Base-by-base conservation (phyloP, 2,329 filamentous ascomycete genomes). In the Pyrenophora tritici-repentis region DNA sequence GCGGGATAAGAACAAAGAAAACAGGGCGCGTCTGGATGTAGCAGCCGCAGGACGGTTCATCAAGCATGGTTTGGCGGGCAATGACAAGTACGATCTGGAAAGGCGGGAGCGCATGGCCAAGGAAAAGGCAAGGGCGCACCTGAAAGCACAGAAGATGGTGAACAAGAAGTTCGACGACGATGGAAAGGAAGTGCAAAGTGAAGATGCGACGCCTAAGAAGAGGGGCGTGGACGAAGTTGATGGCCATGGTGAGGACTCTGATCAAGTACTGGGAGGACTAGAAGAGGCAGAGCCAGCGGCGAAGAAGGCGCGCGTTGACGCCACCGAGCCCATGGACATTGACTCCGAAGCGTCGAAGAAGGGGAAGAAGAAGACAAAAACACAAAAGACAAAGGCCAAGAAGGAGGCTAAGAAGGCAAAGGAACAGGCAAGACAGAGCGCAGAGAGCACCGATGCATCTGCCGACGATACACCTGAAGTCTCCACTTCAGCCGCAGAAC, bases 11-110 rank as follows among this genome's bases (percentile, higher is more conserved):
- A 42, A 52, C 82, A 45, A 79, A 84, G 65, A 81, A 82, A 44
- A 41, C 12, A 29, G 48, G 20, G 48, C 48, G 40, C 42, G 40
- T 26, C 81, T 88, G 18, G 82, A 97, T 68, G 92, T 89, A 63
- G 83, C 85, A 59, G 92, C 91, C 5, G 89, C 90, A 12, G 85
- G 83, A 43, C 83, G 93, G 42, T 89, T 99, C 53, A 86, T 99
- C 64, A 90, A 88, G 68, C 84, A 90, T 53, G 90, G 89, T 45
- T 76, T 97, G 65, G 87, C 69, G 2, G 78, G 78, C 24, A 80
- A 80, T 48, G 76, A 78, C 42, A 63, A 65, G 58, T 78, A 75
- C 53, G 77, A 79, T 59, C 53, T 64, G 12, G 68, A 78, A 56
- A 52, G 75, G 32, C 65, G 58, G 47, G 75, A 74, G 59, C 58